phyloP scores from a whole-genome alignment of 768 basidiomycete species.

The Suillus hirtellus region DNA sequence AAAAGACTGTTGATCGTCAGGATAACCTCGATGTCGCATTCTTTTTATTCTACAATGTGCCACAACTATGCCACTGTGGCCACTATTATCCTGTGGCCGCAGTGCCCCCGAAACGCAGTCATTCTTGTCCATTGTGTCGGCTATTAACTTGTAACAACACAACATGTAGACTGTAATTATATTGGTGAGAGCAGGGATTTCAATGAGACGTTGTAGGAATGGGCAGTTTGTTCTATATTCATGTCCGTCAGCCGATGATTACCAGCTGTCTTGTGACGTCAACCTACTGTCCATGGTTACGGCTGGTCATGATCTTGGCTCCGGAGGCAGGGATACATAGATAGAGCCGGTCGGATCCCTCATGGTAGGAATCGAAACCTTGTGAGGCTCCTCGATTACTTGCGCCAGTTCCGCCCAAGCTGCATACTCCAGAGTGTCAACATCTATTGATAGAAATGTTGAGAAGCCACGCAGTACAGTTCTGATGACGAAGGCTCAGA shows the following conservation, averaged over 20 bases:
- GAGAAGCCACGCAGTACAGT: neutral
- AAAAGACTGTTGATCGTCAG: neutral
- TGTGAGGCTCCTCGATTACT: neutral
- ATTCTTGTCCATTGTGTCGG: conserved; percentile 1
- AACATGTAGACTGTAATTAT: neutral
- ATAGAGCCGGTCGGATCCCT: neutral
- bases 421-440: neutral
- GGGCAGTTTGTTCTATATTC: neutral
- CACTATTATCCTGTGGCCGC: neutral
- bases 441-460: too few relatives aligned
- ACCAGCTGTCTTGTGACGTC: neutral
- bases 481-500: neutral
- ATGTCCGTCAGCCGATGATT: conserved; percentile 2
- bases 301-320: neutral
- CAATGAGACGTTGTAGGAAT: neutral
- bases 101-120: neutral
- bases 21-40: neutral
- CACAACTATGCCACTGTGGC: neutral
- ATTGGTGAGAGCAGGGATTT: neutral
- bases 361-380: neutral
- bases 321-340: neutral
- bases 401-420: neutral
- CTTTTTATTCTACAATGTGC: neutral
- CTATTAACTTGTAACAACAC: neutral
- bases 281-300: conserved; percentile 2